Conservation (phyloP, 768 basidiomycete species). For the Leccinum disarticulatum region DNA sequence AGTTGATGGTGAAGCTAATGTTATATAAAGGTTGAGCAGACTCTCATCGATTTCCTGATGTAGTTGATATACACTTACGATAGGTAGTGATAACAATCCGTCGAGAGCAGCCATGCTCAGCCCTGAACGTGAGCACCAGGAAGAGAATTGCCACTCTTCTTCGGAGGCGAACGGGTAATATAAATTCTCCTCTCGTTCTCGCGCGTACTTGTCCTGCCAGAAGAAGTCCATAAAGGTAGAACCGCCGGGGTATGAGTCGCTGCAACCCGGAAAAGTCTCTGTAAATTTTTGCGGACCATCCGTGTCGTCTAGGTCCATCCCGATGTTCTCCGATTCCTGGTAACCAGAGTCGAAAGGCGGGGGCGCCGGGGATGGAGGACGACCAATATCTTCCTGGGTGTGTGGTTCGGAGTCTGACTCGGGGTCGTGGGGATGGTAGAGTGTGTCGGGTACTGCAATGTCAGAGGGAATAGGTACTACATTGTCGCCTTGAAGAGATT, state of each 20-base stretch:
- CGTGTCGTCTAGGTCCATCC: not conserved
- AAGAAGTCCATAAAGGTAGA: conserved; percentile 4
- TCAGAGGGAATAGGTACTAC: not conserved
- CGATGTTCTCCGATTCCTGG: not conserved
- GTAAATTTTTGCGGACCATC: not conserved
- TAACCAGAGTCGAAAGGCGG: not conserved
- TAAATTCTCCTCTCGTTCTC: not conserved
- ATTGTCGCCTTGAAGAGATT: not conserved
- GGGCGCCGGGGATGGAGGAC: not conserved
- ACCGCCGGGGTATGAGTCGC: not conserved
- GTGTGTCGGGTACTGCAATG: not conserved
- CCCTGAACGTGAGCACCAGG: not conserved
- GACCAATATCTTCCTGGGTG: not conserved
- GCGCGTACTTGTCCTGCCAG: not conserved
- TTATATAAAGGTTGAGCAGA: too few species aligned
- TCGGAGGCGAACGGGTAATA: not conserved
- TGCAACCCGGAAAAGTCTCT: not conserved
- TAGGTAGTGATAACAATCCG: not conserved
- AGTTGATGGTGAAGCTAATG: too few species aligned
- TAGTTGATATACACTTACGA: not conserved
- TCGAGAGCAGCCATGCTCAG: not conserved
- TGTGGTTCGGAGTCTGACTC: not conserved
- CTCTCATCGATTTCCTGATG: too few species aligned
- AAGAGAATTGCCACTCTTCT: not conserved
- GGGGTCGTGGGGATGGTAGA: not conserved